Conservation (phyloP, 179 eudicot genomes). For the Kewa caespitosa region DNA sequence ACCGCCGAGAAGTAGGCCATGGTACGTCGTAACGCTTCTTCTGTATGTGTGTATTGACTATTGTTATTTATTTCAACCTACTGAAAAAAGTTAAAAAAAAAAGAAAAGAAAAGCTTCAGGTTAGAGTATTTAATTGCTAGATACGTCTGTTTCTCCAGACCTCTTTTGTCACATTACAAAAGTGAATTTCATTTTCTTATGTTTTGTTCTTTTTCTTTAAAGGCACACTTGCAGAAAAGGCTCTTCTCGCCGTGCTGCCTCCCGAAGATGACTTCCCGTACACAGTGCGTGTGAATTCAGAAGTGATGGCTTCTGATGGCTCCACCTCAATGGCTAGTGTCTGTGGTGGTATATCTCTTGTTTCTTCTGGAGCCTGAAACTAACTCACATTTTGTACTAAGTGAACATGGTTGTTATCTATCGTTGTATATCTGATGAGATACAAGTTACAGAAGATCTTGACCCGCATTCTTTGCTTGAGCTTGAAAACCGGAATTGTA, state of each 20-base stretch:
- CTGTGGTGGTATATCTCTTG: conserved; percentile 70
- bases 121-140: too few relatives aligned
- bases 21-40: too few relatives aligned
- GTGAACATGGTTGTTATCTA: not conserved
- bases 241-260: conserved; percentile 91
- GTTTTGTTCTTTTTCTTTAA: conserved; percentile 21
- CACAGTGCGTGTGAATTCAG: conserved; percentile 86
- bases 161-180: not conserved
- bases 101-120: too few relatives aligned
- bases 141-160: not conserved
- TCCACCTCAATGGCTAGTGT: conserved; percentile 99
- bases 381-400: not conserved
- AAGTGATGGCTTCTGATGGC: conserved; percentile 99
- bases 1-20: conserved; percentile 98
- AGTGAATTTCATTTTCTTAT: not conserved
- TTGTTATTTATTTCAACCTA: too few relatives aligned
- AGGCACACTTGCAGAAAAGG: conserved; percentile 99
- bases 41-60: too few relatives aligned
- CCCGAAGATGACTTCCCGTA: conserved; percentile 81
- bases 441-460: not conserved
- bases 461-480: conserved; percentile 1
- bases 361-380: not conserved
- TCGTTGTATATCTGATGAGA: not conserved
- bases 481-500: too few relatives aligned
- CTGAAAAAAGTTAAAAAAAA: too few relatives aligned